A percentile compares a stretch with the other conserved stretches of the same genome.
Evolutionary conservation across 257 asterid genomes (phyloP).

Genomic region (Eustoma russellianum): DNA sequence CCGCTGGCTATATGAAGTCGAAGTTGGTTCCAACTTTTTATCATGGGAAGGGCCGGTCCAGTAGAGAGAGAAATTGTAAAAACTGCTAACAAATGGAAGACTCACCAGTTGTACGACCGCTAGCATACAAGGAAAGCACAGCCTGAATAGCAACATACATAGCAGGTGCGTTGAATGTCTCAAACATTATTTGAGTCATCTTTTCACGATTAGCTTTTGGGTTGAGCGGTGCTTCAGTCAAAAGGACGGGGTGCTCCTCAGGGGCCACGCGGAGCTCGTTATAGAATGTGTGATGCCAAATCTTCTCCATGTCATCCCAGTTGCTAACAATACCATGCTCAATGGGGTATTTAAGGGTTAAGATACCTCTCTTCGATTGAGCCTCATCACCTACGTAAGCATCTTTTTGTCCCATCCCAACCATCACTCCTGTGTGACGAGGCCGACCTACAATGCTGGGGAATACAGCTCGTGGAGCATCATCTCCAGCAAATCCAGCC

Average conservation of each 20-base stretch:
- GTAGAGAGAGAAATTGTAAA: no score
- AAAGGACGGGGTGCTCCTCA: constrained; percentile 83
- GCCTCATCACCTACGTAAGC: constrained; percentile 94
- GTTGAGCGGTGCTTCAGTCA: constrained; percentile 90
- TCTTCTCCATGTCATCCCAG: constrained; percentile 98
- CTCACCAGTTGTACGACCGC: constrained; percentile 94
- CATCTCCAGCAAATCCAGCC: constrained; percentile 99
- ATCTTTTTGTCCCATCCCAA: constrained; percentile 92
- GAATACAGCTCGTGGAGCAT: constrained; percentile 91
- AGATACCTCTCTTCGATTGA: constrained; percentile 82
- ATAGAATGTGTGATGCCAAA: constrained; percentile 93
- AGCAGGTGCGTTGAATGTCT: constrained; percentile 90
- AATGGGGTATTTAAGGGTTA: constrained; percentile 80
- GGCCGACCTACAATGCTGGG: constrained; percentile 93
- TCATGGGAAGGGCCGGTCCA: no score
- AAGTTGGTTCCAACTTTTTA: no score
- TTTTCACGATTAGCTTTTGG: constrained; percentile 93
- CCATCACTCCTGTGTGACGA: constrained; percentile 96
- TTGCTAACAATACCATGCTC: constrained; percentile 92
- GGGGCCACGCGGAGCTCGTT: constrained; percentile 96
- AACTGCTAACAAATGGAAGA: not conserved
- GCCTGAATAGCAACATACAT: constrained; percentile 96
- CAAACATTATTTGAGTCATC: constrained; percentile 95
- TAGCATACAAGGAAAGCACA: constrained; percentile 87
- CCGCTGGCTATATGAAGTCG: no score